These are phyloP conservation scores for Globisporangium rhizosaccharum DNA, from an alignment of 352 stramenopile genomes.

Conservation along the genomic window DNA sequence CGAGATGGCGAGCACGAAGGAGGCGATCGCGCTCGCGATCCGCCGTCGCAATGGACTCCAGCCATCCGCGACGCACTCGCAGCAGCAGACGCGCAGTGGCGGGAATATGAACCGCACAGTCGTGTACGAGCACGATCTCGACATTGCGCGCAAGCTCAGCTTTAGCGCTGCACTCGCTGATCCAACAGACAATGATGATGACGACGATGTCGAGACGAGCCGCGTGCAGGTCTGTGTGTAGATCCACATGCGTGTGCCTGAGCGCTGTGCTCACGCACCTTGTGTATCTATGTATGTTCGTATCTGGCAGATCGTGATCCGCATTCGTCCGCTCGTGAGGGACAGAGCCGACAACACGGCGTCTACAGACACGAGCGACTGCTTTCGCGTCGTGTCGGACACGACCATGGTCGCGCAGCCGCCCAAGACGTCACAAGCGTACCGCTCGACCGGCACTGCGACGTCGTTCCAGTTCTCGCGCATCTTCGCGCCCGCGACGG, in stretches of 20 bases:
- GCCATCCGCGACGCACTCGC: neutral
- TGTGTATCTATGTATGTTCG: slow-evolving; percentile 8
- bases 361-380: slow-evolving; percentile 24
- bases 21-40: slow-evolving; percentile 14
- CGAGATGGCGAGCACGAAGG: slow-evolving; percentile 8
- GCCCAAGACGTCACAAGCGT: slow-evolving; percentile 70
- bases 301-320: slow-evolving; percentile 55
- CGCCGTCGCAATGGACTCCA: slow-evolving; percentile 12
- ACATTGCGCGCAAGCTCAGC: slow-evolving; percentile 59
- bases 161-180: slow-evolving; percentile 47
- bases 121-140: slow-evolving; percentile 17
- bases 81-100: neutral
- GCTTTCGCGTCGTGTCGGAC: slow-evolving; percentile 67
- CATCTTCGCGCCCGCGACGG: slow-evolving; percentile 75
- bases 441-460: slow-evolving; percentile 67
- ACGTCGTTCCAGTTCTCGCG: slow-evolving; percentile 78
- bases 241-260: neutral
- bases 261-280: neutral
- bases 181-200: slow-evolving; percentile 5
- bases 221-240: neutral
- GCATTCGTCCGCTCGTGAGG: slow-evolving; percentile 42
- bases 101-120: neutral
- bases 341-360: neutral
- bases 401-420: slow-evolving; percentile 55
- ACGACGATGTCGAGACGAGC: neutral